Conservation (phyloP, 2,329 filamentous ascomycete species). For the Nemania bipapillata region DNA sequence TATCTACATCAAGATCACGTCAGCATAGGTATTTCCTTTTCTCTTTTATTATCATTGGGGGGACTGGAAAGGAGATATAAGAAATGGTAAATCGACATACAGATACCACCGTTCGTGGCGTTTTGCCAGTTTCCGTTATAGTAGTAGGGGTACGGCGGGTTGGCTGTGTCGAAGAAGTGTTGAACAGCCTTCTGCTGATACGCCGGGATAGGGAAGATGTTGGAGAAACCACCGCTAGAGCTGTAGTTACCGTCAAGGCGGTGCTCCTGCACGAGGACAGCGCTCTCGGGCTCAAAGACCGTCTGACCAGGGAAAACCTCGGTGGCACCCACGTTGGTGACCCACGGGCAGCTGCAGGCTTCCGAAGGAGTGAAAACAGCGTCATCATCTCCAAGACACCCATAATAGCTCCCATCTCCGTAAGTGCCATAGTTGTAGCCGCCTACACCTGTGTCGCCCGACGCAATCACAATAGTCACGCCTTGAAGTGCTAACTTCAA, state of each 20-base stretch:
- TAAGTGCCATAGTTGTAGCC: slow-evolving; percentile 13
- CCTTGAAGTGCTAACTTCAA: slow-evolving; percentile 31
- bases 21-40: background rate
- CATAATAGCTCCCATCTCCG: slow-evolving; percentile 11
- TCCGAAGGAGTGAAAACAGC: slow-evolving; percentile 60
- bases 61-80: background rate
- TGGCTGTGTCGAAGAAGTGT: slow-evolving; percentile 2
- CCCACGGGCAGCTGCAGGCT: slow-evolving; percentile 62
- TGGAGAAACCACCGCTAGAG: slow-evolving; percentile 36
- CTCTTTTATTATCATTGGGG: background rate
- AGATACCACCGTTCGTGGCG: slow-evolving; percentile 4
- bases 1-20: background rate
- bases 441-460: slow-evolving; percentile 26
- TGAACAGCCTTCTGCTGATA: slow-evolving; percentile 41
- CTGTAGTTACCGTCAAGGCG: slow-evolving; percentile 35
- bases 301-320: slow-evolving; percentile 38
- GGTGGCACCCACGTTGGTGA: slow-evolving; percentile 58
- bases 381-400: slow-evolving; percentile 47
- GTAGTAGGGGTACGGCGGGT: slow-evolving; percentile 22
- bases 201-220: slow-evolving; percentile 41
- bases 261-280: slow-evolving; percentile 21
- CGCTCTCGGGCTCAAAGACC: slow-evolving; percentile 39
- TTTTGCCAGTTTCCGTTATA: slow-evolving; percentile 14
- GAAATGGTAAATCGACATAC: background rate
- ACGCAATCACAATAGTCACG: slow-evolving; percentile 29